Evolutionary conservation across 352 stramenopile species (phyloP).

Genomic region (Thalassiosira sp.): DNA sequence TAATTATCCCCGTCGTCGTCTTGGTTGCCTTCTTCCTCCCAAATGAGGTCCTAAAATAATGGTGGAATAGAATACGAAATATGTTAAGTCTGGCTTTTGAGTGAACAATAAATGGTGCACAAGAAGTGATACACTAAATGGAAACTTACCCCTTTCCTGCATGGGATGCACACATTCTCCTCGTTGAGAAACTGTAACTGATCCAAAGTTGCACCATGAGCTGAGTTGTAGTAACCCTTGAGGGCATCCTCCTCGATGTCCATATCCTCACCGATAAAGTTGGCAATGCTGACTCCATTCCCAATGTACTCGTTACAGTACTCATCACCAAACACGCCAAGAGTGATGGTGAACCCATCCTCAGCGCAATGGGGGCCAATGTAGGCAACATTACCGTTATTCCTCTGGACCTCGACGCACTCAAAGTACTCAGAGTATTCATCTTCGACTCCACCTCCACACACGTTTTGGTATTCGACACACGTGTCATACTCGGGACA

Average conservation of each 20-base stretch:
- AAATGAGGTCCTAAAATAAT: background rate
- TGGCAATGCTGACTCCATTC: conserved; percentile 48
- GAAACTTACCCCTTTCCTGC: conserved; percentile 2
- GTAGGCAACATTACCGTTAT: conserved; percentile 60
- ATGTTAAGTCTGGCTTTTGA: too few species aligned
- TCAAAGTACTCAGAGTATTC: conserved; percentile 59
- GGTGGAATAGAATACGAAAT: too few species aligned
- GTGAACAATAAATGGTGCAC: too few species aligned
- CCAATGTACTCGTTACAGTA: conserved; percentile 73
- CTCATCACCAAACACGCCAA: conserved; percentile 74
- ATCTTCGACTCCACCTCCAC: conserved; percentile 47
- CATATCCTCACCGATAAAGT: conserved; percentile 48
- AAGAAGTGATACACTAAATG: too few species aligned
- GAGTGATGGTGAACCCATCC: conserved; percentile 70
- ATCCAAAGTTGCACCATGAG: background rate
- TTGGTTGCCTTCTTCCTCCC: background rate
- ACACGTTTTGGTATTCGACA: conserved; percentile 54
- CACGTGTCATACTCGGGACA: conserved; percentile 60
- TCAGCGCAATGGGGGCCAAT: conserved; percentile 69
- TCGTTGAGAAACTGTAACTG: background rate
- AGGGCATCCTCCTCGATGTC: conserved; percentile 7
- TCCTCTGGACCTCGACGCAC: conserved; percentile 62
- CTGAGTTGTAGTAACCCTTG: background rate
- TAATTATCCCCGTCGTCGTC: background rate
- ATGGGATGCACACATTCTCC: conserved; percentile 18